Conservation (phyloP, 768 basidiomycete species). For the Mycena rosella region DNA sequence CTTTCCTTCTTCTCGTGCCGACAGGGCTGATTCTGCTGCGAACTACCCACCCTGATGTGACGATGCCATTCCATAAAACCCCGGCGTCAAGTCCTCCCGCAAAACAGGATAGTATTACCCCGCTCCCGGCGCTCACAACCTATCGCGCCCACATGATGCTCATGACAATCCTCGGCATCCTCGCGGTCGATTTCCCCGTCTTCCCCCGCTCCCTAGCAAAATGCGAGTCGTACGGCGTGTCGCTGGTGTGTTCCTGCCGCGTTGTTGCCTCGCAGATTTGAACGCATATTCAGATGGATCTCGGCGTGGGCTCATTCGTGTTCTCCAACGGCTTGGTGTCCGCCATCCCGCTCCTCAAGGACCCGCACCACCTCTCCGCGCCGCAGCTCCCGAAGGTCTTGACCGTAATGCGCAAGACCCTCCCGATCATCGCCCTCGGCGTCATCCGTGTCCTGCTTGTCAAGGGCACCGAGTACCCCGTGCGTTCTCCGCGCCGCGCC, state of each 20-base stretch:
- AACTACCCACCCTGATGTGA: constrained; percentile 54
- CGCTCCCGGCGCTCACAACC: constrained; percentile 82
- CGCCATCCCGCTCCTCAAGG: constrained; percentile 82
- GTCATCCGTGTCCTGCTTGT: constrained; percentile 85
- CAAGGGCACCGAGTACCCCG: constrained; percentile 95
- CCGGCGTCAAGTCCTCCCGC: constrained; percentile 15
- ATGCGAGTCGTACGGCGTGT: constrained; percentile 94
- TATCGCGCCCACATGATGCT: constrained; percentile 97
- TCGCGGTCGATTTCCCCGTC: constrained; percentile 95
- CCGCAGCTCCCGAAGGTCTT: constrained; percentile 66
- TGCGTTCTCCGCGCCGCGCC: constrained; percentile 49
- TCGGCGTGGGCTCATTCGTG: constrained; percentile 97
- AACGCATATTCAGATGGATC: constrained; percentile 82
- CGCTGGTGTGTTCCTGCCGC: constrained; percentile 71
- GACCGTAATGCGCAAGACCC: constrained; percentile 64
- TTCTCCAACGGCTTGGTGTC: constrained; percentile 96
- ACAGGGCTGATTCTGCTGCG: constrained; percentile 59
- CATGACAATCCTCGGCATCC: constrained; percentile 89
- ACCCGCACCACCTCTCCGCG: constrained; percentile 64
- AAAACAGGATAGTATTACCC: constrained; percentile 46
- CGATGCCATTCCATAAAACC: constrained; percentile 57
- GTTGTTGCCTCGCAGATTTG: not conserved
- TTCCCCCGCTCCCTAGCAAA: constrained; percentile 93
- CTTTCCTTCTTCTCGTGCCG: constrained; percentile 60
- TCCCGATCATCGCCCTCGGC: constrained; percentile 81